Evolutionary conservation across 2,329 filamentous ascomycete species (phyloP), one percentile per base, ranked within the genome.

Genomic region (Simplicillium sp.): DNA sequence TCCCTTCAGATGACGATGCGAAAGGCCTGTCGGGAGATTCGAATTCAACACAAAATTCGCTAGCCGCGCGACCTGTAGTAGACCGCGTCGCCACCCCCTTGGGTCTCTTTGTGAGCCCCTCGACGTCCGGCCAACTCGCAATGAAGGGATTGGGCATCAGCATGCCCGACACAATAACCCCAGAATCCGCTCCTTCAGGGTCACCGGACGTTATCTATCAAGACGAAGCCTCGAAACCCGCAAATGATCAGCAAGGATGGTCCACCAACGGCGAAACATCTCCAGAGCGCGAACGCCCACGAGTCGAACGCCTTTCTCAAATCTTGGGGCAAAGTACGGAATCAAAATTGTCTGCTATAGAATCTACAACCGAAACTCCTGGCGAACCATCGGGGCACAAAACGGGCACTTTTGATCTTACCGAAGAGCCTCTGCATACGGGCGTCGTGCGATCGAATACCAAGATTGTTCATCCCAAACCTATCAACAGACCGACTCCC

Each of bases 401-500:
- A 37, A 20, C 7, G 17, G 17, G 17, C 20, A 9, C 36, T 17
- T n/a, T 37, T 20, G 11, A 37, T 25, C 20, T 25, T 4, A 33
- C 39, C n/a, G 33, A n/a, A 4, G 36, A 35, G 4, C 60, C 60
- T n/a, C 53, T 61, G 28, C 56, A 55, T 39, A 56, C 56, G 29
- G 55, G 54, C 45, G 62, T 56, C 38, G 60, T 68, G 29, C 68
- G 65, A 3, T 66, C 70, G 11, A 70, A 70, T 47, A 70, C 64
- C 17, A 64, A 58, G 37, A 49, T 62, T 35, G 55, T 51, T 36
- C 58, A 62, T 42, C 58, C 61, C 20, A 64, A 66, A 37, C 66
- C 71, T 44, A 66, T 75, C 44, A 55, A 74, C 38, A 64, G 70
- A 32, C 68, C 68, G 11, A 61, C 64, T 3, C 70, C 65, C 42